These are phyloP conservation scores for Dalbergia oliveri DNA, from an alignment of 306 rosid species.

Conservation along the genomic window DNA sequence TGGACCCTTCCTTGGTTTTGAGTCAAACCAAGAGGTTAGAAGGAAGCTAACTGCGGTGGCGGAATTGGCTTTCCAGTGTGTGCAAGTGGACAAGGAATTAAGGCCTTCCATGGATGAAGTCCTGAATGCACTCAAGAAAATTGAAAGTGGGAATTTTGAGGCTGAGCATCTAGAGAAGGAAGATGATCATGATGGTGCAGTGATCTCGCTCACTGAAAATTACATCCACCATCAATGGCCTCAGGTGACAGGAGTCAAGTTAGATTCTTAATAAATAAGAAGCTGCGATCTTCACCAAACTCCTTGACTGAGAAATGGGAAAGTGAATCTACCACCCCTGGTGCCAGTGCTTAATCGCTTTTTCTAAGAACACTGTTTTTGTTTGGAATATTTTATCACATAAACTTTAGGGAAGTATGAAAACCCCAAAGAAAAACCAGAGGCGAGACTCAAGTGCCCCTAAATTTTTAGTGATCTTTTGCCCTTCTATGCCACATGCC, in stretches of 20 bases:
- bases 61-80: conserved; percentile 71
- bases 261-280: conserved; percentile 38
- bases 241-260: conserved; percentile 43
- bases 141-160: conserved; percentile 49
- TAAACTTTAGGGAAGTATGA: too few relatives aligned
- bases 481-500: too few relatives aligned
- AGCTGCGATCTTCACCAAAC: conserved; percentile 52
- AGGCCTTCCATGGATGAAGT: conserved; percentile 82
- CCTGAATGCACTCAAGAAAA: conserved; percentile 54
- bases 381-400: too few relatives aligned
- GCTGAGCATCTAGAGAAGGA: conserved; percentile 30
- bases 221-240: conserved; percentile 41
- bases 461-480: too few relatives aligned
- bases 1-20: conserved; percentile 69
- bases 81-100: conserved; percentile 68
- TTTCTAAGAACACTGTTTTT: neutral
- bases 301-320: conserved; percentile 57
- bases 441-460: too few relatives aligned
- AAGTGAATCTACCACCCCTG: conserved; percentile 51
- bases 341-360: conserved; percentile 13
- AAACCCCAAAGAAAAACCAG: too few relatives aligned
- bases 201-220: neutral
- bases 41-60: conserved; percentile 66
- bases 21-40: conserved; percentile 52
- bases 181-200: conserved; percentile 12